Percentiles rank a stretch among this genome's conserved stretches.
phyloP scores from a whole-genome alignment of 1,284 basidiomycete genomes.

The Sphagnurus paluster region DNA sequence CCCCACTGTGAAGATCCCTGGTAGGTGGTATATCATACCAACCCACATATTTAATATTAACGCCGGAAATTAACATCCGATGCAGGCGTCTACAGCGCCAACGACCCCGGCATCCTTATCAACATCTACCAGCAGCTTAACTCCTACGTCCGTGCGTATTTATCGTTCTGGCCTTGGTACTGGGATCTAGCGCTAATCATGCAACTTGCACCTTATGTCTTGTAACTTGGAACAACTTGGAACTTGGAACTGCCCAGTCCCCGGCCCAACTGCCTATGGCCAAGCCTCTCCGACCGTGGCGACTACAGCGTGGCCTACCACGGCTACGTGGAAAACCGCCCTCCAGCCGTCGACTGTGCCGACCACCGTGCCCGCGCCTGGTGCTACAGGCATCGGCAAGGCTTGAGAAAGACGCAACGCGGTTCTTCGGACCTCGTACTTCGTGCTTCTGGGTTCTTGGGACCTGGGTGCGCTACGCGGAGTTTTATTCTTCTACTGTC shows the following conservation, averaged over 20 bases:
- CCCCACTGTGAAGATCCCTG: constrained; percentile 45
- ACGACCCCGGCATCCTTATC: constrained; percentile 40
- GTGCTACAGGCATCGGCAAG: constrained; percentile 11
- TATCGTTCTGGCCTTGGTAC: neutral
- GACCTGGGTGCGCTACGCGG: no score
- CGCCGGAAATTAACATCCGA: neutral
- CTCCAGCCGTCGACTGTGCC: constrained; percentile 36
- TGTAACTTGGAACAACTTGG: no score
- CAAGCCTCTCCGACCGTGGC: constrained; percentile 32
- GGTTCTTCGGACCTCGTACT: no score
- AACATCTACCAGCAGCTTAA: constrained; percentile 38
- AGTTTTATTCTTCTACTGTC: no score
- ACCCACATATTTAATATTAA: no score
- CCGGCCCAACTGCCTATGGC: constrained; percentile 43
- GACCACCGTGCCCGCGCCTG: constrained; percentile 28
- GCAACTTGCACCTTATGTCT: no score
- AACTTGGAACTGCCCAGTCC: no score
- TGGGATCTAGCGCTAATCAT: no score
- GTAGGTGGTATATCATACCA: constrained; percentile 6
- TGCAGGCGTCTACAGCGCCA: constrained; percentile 40
- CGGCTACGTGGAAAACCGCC: constrained; percentile 40
- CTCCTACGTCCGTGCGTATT: constrained; percentile 36
- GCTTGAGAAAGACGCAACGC: constrained; percentile 3
- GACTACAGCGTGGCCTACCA: constrained; percentile 33
- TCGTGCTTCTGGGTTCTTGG: no score